Percentiles rank a stretch among this genome's conserved stretches.
These are phyloP conservation scores for Penicillium bovifimosum DNA, from an alignment of 495 filamentous ascomycete genomes.

Conservation along the genomic window DNA sequence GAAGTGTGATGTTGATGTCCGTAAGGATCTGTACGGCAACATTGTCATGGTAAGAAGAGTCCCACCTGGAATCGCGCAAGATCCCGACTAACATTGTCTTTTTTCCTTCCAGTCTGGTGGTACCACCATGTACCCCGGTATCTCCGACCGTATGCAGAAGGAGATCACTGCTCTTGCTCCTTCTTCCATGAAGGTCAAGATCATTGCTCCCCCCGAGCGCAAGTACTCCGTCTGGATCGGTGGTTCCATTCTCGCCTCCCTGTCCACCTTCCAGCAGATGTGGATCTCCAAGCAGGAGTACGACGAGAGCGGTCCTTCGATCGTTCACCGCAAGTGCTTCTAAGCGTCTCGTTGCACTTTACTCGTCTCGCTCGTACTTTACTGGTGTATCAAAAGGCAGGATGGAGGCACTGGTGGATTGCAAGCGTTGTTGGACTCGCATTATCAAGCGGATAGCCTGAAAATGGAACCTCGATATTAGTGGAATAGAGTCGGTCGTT, in stretches of 20 bases:
- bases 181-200: conserved; percentile 86
- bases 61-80: background rate
- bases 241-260: conserved; percentile 98
- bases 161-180: conserved; percentile 99
- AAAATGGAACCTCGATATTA: conserved; percentile 46
- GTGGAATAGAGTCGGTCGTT: conserved; percentile 45
- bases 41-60: conserved; percentile 89
- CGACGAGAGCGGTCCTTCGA: conserved; percentile 98
- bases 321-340: conserved; percentile 99
- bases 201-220: conserved; percentile 70
- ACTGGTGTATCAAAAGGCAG: conserved; percentile 48
- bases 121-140: conserved; percentile 99
- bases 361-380: conserved; percentile 43
- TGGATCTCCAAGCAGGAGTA: conserved; percentile 99
- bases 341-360: conserved; percentile 54
- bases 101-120: conserved; percentile 74
- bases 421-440: conserved; percentile 44
- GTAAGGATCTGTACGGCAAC: conserved; percentile 99
- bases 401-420: conserved; percentile 40
- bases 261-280: conserved; percentile 99
- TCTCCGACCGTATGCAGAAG: conserved; percentile 99
- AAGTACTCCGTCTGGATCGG: conserved; percentile 98
- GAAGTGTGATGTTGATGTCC: conserved; percentile 99
- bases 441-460: conserved; percentile 44
- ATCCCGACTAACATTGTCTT: conserved; percentile 1